Conservation (phyloP, 371 early-diverging fungal species). For the Neoconidiobolus thromboides region DNA sequence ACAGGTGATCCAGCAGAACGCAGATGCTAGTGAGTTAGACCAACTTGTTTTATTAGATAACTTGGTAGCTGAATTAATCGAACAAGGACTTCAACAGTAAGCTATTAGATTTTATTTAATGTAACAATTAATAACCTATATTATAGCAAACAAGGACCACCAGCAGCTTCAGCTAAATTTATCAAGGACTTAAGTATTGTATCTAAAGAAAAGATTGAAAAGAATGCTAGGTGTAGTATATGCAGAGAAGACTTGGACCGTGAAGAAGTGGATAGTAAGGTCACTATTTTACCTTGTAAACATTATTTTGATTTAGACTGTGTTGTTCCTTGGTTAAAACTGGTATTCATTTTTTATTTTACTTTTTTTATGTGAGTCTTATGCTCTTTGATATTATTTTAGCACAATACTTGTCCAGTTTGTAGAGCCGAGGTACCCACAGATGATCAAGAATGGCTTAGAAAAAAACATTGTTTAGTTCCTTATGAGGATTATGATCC, state of each 20-base stretch:
- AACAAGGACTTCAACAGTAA: too few species aligned
- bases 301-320: constrained; percentile 45
- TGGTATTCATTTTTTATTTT: constrained; percentile 14
- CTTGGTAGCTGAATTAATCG: too few species aligned
- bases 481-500: too few species aligned
- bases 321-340: constrained; percentile 36
- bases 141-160: constrained; percentile 18
- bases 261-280: constrained; percentile 10
- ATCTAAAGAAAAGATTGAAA: background rate
- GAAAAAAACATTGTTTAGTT: constrained; percentile 16
- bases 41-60: too few species aligned
- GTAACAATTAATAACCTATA: too few species aligned
- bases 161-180: background rate
- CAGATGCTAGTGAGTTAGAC: too few species aligned
- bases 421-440: constrained; percentile 47
- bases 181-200: background rate
- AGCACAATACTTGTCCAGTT: constrained; percentile 53
- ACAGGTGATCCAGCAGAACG: too few species aligned
- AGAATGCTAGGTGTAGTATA: background rate
- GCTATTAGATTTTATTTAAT: too few species aligned
- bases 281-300: constrained; percentile 35
- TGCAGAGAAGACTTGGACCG: background rate
- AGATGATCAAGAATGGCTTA: constrained; percentile 39
- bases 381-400: background rate
- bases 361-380: too few species aligned